phyloP scores from a whole-genome alignment of 352 stramenopile genomes.

The Thraustotheca clavata region DNA sequence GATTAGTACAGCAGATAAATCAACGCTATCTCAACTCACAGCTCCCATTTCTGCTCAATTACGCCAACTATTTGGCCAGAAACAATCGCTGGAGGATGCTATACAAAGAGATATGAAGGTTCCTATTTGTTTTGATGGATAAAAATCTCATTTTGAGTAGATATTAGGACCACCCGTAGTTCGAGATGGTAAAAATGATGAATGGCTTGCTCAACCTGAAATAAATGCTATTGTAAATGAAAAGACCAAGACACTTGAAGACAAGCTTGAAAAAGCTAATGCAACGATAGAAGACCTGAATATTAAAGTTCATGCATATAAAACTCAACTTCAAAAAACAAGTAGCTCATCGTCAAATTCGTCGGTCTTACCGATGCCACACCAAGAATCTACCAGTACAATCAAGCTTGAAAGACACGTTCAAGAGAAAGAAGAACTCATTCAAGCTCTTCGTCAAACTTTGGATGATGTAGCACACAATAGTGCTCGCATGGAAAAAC shows the following conservation, averaged over 20 bases:
- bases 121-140: not conserved
- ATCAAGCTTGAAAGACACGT: conserved; percentile 24
- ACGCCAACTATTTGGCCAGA: conserved; percentile 6
- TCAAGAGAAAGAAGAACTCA: conserved; percentile 40
- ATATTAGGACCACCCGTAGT: conserved; percentile 7
- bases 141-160: not conserved
- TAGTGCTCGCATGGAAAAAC: conserved; percentile 37
- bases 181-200: not conserved
- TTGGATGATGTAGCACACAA: conserved; percentile 31
- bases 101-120: conserved; percentile 5
- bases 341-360: not conserved
- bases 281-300: conserved; percentile 24
- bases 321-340: conserved; percentile 20
- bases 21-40: not conserved
- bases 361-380: not conserved
- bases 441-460: conserved; percentile 27
- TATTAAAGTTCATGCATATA: conserved; percentile 26
- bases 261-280: conserved; percentile 23
- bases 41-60: conserved; percentile 10
- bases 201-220: not conserved
- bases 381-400: conserved; percentile 5
- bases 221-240: not conserved
- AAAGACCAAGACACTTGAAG: conserved; percentile 11
- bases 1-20: not conserved
- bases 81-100: not conserved